A percentile compares a stretch with the other conserved stretches of the same genome.
Evolutionary conservation across 2,329 filamentous ascomycete species (phyloP).

Genomic region (Dactylonectria estremocensis): DNA sequence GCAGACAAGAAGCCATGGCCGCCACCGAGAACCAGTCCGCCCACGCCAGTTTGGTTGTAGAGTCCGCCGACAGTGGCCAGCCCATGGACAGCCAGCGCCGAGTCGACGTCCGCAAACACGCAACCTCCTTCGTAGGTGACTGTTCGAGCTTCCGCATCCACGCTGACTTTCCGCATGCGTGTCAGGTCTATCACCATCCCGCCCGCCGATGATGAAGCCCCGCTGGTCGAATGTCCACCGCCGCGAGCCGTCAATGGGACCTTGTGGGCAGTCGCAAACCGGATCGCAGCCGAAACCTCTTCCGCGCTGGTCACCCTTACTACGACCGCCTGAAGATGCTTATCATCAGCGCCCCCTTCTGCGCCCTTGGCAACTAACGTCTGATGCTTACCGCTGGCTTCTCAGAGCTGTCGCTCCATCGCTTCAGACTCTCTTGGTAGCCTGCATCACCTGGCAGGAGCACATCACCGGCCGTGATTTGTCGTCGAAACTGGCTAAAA

Average conservation of each 20-base stretch:
- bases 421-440: not conserved
- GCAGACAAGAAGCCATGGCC: not conserved
- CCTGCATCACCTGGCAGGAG: not conserved
- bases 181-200: slow-evolving; percentile 3
- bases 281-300: not conserved
- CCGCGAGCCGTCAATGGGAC: not conserved
- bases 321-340: not conserved
- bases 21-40: not conserved
- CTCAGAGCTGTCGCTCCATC: slow-evolving; percentile 2
- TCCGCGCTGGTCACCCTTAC: not conserved
- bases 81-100: not conserved
- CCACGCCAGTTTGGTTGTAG: not conserved
- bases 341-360: not conserved
- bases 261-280: not conserved
- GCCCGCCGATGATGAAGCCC: not conserved
- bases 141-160: not conserved
- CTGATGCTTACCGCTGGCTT: slow-evolving; percentile 1
- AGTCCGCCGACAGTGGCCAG: not conserved
- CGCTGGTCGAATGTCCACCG: not conserved
- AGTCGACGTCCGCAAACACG: not conserved
- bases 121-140: slow-evolving; percentile 4
- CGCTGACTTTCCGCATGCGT: not conserved
- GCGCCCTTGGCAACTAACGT: not conserved
- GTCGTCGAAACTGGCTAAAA: not conserved
- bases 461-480: not conserved